These are phyloP conservation scores for Musa itinerans DNA, from an alignment of 176 grass and related monocot genomes.

Conservation along the genomic window DNA sequence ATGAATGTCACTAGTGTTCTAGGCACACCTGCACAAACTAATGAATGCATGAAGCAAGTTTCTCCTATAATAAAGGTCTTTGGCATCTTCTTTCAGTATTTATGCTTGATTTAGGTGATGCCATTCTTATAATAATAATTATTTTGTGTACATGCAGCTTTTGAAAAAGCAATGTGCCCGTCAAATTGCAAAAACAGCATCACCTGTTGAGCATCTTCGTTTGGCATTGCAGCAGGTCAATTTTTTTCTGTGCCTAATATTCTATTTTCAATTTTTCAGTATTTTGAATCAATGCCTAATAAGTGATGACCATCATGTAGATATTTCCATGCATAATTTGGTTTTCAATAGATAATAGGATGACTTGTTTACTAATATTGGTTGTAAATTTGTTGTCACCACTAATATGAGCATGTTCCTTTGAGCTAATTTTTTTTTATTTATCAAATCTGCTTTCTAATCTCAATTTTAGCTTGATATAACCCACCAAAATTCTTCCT, in stretches of 20 bases:
- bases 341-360: neutral
- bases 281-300: neutral
- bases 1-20: too few relatives aligned
- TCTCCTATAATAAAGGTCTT: too few relatives aligned
- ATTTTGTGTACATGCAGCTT: slow-evolving; percentile 36
- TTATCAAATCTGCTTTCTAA: too few relatives aligned
- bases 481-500: too few relatives aligned
- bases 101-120: too few relatives aligned
- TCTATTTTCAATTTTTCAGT: too few relatives aligned
- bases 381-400: neutral
- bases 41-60: too few relatives aligned
- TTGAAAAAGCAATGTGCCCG: slow-evolving; percentile 75
- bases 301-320: neutral
- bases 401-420: too few relatives aligned
- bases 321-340: neutral
- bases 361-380: neutral
- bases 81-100: too few relatives aligned
- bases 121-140: neutral
- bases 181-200: slow-evolving; percentile 76
- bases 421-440: too few relatives aligned
- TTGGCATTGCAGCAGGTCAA: slow-evolving; percentile 78
- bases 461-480: too few relatives aligned
- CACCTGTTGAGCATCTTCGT: slow-evolving; percentile 71
- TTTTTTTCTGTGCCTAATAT: neutral
- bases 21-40: too few relatives aligned